Percentiles rank a stretch among this genome's conserved stretches.
phyloP scores from a whole-genome alignment of 768 basidiomycete genomes.

The Boletus pseudopeckii region DNA sequence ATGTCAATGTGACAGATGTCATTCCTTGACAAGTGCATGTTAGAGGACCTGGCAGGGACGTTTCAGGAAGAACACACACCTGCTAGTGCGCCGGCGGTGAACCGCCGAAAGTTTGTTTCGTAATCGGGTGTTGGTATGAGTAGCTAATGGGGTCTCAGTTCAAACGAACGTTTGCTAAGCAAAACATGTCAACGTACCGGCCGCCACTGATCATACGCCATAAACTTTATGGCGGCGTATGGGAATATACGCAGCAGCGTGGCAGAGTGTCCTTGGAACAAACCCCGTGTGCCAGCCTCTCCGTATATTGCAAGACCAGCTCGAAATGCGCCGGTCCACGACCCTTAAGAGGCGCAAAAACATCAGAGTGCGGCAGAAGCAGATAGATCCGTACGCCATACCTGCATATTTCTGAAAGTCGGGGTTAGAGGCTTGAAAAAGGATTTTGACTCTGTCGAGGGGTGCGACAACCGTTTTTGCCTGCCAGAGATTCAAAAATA shows the following conservation, averaged over 20 bases:
- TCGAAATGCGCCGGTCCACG: conserved; percentile 79
- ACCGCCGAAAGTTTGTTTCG: conserved; percentile 77
- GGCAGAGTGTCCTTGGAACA: conserved; percentile 95
- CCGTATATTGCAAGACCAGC: conserved; percentile 72
- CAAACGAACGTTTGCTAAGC: background rate
- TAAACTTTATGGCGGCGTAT: conserved; percentile 95
- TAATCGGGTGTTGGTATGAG: conserved; percentile 80
- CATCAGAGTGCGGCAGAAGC: conserved; percentile 23
- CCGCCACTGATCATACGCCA: conserved; percentile 90
- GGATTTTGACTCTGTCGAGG: conserved; percentile 95
- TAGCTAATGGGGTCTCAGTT: conserved; percentile 42
- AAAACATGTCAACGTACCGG: conserved; percentile 43
- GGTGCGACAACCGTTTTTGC: conserved; percentile 95
- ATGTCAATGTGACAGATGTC: conserved; percentile 86
- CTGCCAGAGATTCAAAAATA: conserved; percentile 37
- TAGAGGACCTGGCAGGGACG: background rate
- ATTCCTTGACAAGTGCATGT: conserved; percentile 49
- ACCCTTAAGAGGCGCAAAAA: conserved; percentile 46
- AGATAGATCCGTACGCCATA: conserved; percentile 35
- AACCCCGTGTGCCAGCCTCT: conserved; percentile 67
- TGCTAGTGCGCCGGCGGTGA: conserved; percentile 83
- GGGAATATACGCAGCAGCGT: conserved; percentile 94
- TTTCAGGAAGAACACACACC: conserved; percentile 45
- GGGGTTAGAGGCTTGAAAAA: conserved; percentile 95
- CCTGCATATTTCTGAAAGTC: conserved; percentile 94